Evolutionary conservation across 495 filamentous ascomycete genomes (phyloP).

Genomic region (Lichenothelia convexa): DNA sequence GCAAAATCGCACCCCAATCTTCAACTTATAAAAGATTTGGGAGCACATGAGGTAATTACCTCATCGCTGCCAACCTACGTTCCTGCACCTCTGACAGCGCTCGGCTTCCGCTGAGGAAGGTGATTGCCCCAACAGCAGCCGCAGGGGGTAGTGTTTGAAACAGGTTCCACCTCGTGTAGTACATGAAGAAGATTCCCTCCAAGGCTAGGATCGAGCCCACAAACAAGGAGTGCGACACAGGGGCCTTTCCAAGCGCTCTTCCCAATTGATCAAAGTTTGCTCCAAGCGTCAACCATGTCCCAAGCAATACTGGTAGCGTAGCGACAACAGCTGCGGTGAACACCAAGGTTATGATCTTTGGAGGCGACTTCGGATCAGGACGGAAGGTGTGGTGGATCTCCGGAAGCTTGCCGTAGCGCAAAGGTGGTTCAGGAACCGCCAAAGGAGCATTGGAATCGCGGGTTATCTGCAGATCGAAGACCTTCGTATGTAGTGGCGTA

Average conservation of each 20-base stretch:
- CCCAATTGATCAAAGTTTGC: constrained; percentile 68
- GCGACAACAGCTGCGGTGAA: constrained; percentile 57
- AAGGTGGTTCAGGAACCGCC: constrained; percentile 39
- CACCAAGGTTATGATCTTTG: constrained; percentile 60
- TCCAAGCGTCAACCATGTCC: constrained; percentile 61
- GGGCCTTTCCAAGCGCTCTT: constrained; percentile 51
- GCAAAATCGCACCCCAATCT: too few species aligned
- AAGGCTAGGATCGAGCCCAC: constrained; percentile 67
- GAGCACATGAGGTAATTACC: constrained; percentile 26
- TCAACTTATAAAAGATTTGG: neutral
- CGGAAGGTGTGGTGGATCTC: constrained; percentile 92
- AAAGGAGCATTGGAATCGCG: constrained; percentile 41
- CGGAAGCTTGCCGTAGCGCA: constrained; percentile 60
- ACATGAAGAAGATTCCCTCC: constrained; percentile 85
- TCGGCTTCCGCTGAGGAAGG: constrained; percentile 77
- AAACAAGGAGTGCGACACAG: constrained; percentile 63
- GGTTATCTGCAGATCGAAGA: constrained; percentile 47
- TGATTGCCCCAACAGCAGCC: constrained; percentile 43
- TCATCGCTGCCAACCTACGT: constrained; percentile 59
- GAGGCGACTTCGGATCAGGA: constrained; percentile 56
- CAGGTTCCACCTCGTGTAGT: constrained; percentile 84
- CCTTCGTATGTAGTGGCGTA: constrained; percentile 39
- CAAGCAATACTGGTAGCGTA: constrained; percentile 51
- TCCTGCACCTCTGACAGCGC: constrained; percentile 86
- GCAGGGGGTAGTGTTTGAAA: constrained; percentile 74